Percentiles rank a stretch among this genome's conserved stretches.
These are phyloP conservation scores for Immersiporthe knoxdaviesiana DNA, from an alignment of 2,329 filamentous ascomycete genomes.

Conservation along the genomic window DNA sequence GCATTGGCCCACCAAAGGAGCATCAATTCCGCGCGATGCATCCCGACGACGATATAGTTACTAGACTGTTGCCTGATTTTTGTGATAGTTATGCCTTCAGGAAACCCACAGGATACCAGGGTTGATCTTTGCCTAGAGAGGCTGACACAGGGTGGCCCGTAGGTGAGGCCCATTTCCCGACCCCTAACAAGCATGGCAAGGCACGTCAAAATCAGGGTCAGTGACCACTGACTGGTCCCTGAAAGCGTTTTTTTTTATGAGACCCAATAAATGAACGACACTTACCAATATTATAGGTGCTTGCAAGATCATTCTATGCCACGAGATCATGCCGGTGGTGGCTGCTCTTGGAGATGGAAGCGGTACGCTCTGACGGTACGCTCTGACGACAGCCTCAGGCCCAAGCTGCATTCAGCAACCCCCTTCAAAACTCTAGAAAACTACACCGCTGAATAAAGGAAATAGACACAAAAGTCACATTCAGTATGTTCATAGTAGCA, in stretches of 20 bases:
- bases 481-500: no score
- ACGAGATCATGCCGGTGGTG: background rate
- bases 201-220: background rate
- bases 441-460: background rate
- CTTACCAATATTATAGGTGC: background rate
- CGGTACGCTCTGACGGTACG: background rate
- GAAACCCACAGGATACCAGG: background rate
- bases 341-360: background rate
- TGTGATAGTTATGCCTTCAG: background rate
- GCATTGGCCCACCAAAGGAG: background rate
- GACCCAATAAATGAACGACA: background rate
- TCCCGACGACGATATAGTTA: background rate
- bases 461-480: no score
- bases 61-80: background rate
- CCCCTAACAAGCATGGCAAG: background rate
- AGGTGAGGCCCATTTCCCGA: background rate
- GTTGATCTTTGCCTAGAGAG: background rate
- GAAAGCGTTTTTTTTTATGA: background rate
- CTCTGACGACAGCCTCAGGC: background rate
- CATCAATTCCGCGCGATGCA: background rate
- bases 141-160: conserved; percentile 6
- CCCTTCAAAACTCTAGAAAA: background rate
- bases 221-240: background rate
- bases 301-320: background rate
- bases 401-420: background rate